A percentile compares a stretch with the other conserved stretches of the same genome.
phyloP scores from a whole-genome alignment of 2,329 filamentous ascomycete species.

The Beauveria australis region DNA sequence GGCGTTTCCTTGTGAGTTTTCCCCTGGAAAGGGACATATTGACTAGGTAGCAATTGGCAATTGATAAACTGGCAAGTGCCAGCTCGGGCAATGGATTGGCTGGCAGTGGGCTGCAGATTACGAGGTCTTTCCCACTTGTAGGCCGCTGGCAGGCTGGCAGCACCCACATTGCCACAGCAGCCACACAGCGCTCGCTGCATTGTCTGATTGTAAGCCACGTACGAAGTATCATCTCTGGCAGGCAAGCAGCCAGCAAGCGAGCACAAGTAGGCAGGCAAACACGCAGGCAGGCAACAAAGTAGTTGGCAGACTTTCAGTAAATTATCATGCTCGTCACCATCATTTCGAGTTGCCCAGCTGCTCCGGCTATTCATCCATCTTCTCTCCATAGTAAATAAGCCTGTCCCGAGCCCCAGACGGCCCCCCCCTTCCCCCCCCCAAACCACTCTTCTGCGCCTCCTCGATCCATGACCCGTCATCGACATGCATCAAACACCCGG shows the following conservation, averaged over 20 bases:
- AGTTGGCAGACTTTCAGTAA: too few species aligned
- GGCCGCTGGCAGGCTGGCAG: background rate
- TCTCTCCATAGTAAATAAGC: too few species aligned
- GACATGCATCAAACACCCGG: background rate
- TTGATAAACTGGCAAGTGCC: background rate
- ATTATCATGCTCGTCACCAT: too few species aligned
- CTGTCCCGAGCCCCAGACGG: too few species aligned
- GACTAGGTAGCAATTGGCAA: background rate
- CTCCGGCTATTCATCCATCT: too few species aligned
- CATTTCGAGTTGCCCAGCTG: too few species aligned
- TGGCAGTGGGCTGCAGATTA: background rate
- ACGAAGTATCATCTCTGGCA: too few species aligned
- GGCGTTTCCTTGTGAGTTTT: background rate
- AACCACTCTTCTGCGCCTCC: background rate
- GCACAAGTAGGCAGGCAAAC: too few species aligned
- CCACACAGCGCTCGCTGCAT: background rate
- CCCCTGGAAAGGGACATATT: background rate
- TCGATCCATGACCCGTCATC: constrained; percentile 1
- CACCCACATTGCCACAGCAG: background rate
- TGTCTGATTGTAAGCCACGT: too few species aligned
- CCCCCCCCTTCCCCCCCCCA: too few species aligned
- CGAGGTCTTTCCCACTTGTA: background rate
- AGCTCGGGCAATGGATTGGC: background rate
- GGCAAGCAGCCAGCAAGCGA: too few species aligned
- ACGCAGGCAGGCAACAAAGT: too few species aligned